Percentiles rank a stretch among this genome's conserved stretches.
These are phyloP conservation scores for Pascua guehoae DNA, from an alignment of 1,284 basidiomycete genomes.

Conservation along the genomic window DNA sequence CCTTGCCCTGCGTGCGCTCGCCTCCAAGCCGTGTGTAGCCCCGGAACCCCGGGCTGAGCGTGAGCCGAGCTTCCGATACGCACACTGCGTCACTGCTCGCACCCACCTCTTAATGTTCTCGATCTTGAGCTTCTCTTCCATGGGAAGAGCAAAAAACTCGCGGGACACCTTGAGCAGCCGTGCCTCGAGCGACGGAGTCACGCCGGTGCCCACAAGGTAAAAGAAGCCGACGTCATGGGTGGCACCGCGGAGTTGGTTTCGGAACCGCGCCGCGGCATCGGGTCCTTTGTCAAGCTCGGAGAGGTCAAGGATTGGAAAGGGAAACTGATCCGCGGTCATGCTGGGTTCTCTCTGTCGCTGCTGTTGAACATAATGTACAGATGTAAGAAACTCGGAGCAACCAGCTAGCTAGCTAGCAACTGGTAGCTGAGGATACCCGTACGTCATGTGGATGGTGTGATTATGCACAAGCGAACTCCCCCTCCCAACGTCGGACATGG, in stretches of 20 bases:
- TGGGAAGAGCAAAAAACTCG: conserved; percentile 33
- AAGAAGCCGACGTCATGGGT: conserved; percentile 33
- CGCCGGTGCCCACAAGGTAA: conserved; percentile 34
- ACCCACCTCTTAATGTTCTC: conserved; percentile 28
- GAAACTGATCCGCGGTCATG: conserved; percentile 2
- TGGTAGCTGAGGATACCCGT: no score
- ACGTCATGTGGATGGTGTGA: no score
- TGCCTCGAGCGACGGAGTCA: conserved; percentile 25
- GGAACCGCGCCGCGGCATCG: conserved; percentile 5
- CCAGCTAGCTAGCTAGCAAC: no score
- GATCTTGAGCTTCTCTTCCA: conserved; percentile 28
- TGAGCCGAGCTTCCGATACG: background rate
- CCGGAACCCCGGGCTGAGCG: conserved; percentile 13
- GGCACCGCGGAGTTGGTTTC: conserved; percentile 8
- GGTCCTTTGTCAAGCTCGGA: conserved; percentile 10
- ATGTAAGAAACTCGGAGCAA: no score
- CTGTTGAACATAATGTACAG: no score
- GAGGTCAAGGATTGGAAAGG: conserved; percentile 19
- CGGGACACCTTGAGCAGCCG: conserved; percentile 23
- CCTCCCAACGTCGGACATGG: no score
- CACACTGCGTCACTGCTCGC: background rate
- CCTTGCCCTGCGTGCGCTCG: conserved; percentile 13
- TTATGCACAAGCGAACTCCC: no score
- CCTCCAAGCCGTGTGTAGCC: conserved; percentile 19
- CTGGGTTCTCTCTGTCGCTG: no score